These are phyloP conservation scores for Spongiforma sp. DNA, from an alignment of 1,284 basidiomycete species.

Conservation along the genomic window DNA sequence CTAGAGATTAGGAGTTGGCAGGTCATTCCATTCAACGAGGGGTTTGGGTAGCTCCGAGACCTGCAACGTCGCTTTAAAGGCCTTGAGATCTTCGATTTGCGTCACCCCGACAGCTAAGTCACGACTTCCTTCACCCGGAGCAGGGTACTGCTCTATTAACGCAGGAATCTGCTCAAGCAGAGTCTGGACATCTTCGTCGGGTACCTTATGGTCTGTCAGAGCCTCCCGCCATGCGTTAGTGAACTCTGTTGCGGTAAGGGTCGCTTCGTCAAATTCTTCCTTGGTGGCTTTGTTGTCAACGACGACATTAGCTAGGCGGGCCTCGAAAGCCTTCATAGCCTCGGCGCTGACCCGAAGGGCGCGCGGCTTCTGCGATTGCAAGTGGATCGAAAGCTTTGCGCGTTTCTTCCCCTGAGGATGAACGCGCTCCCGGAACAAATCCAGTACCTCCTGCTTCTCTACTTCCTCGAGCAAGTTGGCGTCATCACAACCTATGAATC, in stretches of 20 bases:
- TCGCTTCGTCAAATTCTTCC: conserved; percentile 48
- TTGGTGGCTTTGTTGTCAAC: conserved; percentile 56
- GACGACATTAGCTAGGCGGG: conserved; percentile 55
- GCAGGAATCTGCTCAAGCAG: conserved; percentile 59
- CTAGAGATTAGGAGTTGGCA: conserved; percentile 57
- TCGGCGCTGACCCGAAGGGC: conserved; percentile 66
- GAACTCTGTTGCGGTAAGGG: conserved; percentile 55
- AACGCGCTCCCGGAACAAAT: conserved; percentile 73
- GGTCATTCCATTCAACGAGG: conserved; percentile 70
- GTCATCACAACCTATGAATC: conserved; percentile 26
- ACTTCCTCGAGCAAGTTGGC: conserved; percentile 42
- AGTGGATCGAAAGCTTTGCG: conserved; percentile 84
- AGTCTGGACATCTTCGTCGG: conserved; percentile 49
- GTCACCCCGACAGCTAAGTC: conserved; percentile 56
- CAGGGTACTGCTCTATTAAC: conserved; percentile 34
- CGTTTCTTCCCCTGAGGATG: conserved; percentile 74
- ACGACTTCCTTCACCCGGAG: conserved; percentile 54
- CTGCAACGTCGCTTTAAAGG: conserved; percentile 70
- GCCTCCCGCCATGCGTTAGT: conserved; percentile 60
- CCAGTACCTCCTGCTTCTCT: conserved; percentile 81
- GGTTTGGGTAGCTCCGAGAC: conserved; percentile 60
- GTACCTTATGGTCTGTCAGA: conserved; percentile 48
- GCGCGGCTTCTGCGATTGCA: conserved; percentile 70
- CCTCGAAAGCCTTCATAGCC: conserved; percentile 70
- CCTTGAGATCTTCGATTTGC: conserved; percentile 70